Base-by-base conservation (phyloP, 2,329 filamentous ascomycete genomes). In the Cladosporium sp. region DNA sequence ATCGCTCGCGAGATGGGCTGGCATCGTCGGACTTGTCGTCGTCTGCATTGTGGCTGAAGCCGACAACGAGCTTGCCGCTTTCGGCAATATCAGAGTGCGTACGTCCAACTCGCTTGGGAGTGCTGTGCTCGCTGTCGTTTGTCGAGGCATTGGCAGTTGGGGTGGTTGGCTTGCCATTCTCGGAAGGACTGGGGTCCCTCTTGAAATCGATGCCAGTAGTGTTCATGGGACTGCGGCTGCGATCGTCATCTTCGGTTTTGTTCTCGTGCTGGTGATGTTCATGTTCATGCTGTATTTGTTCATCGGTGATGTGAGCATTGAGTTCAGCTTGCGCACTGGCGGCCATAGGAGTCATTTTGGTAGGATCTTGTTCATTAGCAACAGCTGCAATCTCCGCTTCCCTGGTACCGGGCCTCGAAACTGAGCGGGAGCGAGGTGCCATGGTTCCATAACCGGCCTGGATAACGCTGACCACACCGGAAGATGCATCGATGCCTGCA, bases 391-490 rank as follows among this genome's bases (percentile, higher is more conserved):
- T 25, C 40, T 56, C 54, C 12, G 34, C 54, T n/a, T 56, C 54
- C n/a, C 36, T 56, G 7, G 30, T 39, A 22, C 30, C 30, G 12
- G 42, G 34, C 12, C 52, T 40, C 3, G 54, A 55, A 9, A 22
- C n/a, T 9, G 52, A 56, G 20, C 54, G 54, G 22, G 54, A 36
- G 11, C 30, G 30, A 14, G 54, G 54, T 17, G 19, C 34, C 17
- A 56, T 56, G 5, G 54, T 56, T 19, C 54, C 54, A 20, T 56
- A 56, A 8, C 51, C 75, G 52, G 73, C 68, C 12, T 72, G 70
- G 45, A 88, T 67, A 25, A 84, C 85, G 64, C 86, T 83, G 2
- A 85, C 83, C 2, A 85, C 83, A 37, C 85, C 88, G 66, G 88
- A 87, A 64, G 84, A 87, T 1, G 84, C 84, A 9, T 83, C 81